Base-by-base conservation (phyloP, 768 basidiomycete species). In the Leccinum disarticulatum region DNA sequence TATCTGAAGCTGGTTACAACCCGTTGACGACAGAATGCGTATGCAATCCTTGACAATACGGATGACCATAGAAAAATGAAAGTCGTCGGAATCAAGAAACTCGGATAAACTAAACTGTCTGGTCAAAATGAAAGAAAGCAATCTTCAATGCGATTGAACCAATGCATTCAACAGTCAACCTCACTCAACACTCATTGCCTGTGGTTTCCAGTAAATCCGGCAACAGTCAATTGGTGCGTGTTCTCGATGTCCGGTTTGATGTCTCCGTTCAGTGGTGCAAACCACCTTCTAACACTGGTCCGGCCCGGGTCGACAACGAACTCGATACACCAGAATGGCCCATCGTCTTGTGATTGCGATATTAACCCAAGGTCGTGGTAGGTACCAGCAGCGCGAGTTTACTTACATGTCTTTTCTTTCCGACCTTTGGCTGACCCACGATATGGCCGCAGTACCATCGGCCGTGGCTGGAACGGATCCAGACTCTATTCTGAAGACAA, bases 201-300 rank as follows among this genome's bases (percentile, higher is more conserved):
- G 60, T 53, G 14, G 54, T 22, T 15, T 66, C 71, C 22, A 83
- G 61, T 79, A 77, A 80, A 7, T 79, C 76, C 56, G 74, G 70
- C 22, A 88, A 73, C 58, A 88, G 8, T 38, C 3, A 38, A 64
- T 30, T 64, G 60, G 19, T 80, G 78, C 3, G 81, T 77, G 58
- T 80, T 73, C 25, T 70, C 54, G 1, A 63, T 80, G 66, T 88
- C 79, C 3, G 87, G 86, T 69, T 88, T 88, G 56, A 88, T 79
- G 60, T 87, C 85, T 17, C 86, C 86, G 56, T 87, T 83, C 54
- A 85, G 72, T 6, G 87, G 86, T 1, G 86, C 80, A 66, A 85
- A 83, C 67, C 83, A 85, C 68, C 83, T 85, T 33, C 84, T 81
- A 33, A 84, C 67, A 57, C 78, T 79, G 35, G 31, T 57, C 19